These are phyloP conservation scores for Acacia melanoxylon DNA, from an alignment of 306 rosid genomes.

Conservation along the genomic window DNA sequence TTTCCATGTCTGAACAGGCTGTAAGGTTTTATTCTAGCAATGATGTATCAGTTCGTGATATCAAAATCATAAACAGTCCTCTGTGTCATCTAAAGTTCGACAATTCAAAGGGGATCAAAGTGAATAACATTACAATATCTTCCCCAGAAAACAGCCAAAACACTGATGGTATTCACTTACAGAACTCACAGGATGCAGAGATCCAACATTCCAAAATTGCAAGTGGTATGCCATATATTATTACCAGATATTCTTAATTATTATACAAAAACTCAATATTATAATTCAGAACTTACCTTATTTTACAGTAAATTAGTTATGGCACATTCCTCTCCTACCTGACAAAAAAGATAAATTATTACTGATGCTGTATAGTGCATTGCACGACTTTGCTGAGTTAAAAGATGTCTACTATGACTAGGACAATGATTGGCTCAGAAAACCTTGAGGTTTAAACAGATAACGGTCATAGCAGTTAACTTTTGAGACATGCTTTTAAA, in stretches of 20 bases:
- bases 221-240: constrained; percentile 52
- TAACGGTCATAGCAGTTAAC: constrained; percentile 60
- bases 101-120: constrained; percentile 62
- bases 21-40: constrained; percentile 79
- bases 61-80: constrained; percentile 81
- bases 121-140: constrained; percentile 66
- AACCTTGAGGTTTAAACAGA: constrained; percentile 36
- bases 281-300: neutral
- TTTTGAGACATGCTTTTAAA: constrained; percentile 46
- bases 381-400: constrained; percentile 28
- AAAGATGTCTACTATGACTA: constrained; percentile 28
- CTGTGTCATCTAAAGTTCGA: constrained; percentile 91
- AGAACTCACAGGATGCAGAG: constrained; percentile 78
- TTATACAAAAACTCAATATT: neutral
- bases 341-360: constrained; percentile 34
- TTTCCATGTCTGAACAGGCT: constrained; percentile 50
- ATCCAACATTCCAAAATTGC: constrained; percentile 71
- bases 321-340: constrained; percentile 31
- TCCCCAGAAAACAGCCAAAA: constrained; percentile 86
- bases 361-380: constrained; percentile 37
- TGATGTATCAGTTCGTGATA: constrained; percentile 55
- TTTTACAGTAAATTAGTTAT: neutral
- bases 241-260: neutral
- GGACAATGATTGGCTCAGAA: constrained; percentile 33
- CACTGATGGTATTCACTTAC: constrained; percentile 96